Evolutionary conservation across 2,329 filamentous ascomycete species (phyloP), one percentile per base, ranked within the genome.

Genomic region (Microdochium bolleyi): DNA sequence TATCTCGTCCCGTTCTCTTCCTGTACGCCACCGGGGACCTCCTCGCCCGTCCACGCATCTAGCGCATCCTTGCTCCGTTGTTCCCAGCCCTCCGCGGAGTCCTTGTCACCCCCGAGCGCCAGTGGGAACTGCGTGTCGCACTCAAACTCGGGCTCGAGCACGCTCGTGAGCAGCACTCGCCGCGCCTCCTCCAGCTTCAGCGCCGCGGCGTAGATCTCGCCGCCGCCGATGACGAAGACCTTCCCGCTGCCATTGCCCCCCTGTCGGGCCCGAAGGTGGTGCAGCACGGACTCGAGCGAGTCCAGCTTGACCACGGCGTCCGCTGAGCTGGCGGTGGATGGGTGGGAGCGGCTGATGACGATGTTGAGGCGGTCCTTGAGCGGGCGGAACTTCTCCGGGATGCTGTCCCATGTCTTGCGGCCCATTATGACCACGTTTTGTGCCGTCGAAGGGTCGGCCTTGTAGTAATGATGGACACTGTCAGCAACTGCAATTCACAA

Each of bases 351-450:
- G 56, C 84, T 88, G 59, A 99, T 76, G 58, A 97, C 82, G 41
- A 96, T 82, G 68, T 96, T 97, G 50, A 91, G 74, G 10, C 94
- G 78, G 56, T 84, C 87, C 56, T 83, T 85, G 32, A 99, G 77
- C 19, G 94, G 94, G 2, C 91, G 80, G 66, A 94, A 91, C 51
- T 77, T 79, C 7, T 75, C 65, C 2, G 94, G 92, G 55, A 99
- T 92, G 58, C 85, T 90, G 51, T 95, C 90, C 86, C 92, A 99
- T 0, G 94, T 99, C 71, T 95, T 96, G 64, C 94, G 88, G 55
- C 94, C 94, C 94, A 99, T 99, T 60, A 99, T 87, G 51, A 97
- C 89, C 19, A 89, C 88, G 68, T 92, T 92, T 49, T 22, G 49
- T 25, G 32, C 54, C 21, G 51, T 52, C 22, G 27, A 49, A 10